Percentiles rank a stretch among this genome's conserved stretches.
phyloP scores from a whole-genome alignment of 2,329 filamentous ascomycete genomes.

The Cladosporium phlei region DNA sequence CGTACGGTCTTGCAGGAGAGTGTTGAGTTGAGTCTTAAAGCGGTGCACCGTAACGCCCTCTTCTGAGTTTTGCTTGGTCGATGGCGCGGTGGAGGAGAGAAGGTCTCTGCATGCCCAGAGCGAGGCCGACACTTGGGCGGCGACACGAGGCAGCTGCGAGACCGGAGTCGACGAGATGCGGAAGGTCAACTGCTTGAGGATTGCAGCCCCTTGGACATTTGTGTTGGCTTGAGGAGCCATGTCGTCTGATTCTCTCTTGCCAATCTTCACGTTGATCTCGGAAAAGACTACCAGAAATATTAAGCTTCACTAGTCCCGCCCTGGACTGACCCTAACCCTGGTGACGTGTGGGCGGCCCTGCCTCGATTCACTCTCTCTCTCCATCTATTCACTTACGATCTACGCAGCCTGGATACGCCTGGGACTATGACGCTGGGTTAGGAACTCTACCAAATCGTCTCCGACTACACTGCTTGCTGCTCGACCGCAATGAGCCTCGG shows the following conservation, averaged over 20 bases:
- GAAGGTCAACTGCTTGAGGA: constrained; percentile 52
- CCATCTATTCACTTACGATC: no score
- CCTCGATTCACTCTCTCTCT: no score
- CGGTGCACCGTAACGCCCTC: constrained; percentile 70
- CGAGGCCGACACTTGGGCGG: constrained; percentile 60
- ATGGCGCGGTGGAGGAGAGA: constrained; percentile 57
- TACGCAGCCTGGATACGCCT: no score
- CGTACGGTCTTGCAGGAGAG: constrained; percentile 71
- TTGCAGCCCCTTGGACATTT: constrained; percentile 16
- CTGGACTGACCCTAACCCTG: background rate
- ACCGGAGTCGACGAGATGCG: constrained; percentile 66
- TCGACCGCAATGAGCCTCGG: constrained; percentile 25
- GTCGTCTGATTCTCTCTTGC: background rate
- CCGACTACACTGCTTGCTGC: constrained; percentile 4
- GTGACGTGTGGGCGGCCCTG: constrained; percentile 4
- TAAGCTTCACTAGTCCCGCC: background rate
- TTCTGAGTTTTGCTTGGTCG: constrained; percentile 60
- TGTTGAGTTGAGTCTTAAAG: constrained; percentile 71
- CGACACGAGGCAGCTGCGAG: constrained; percentile 68
- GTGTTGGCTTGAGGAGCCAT: constrained; percentile 12
- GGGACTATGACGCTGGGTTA: constrained; percentile 8
- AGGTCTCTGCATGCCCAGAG: constrained; percentile 53
- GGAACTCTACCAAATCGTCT: constrained; percentile 9
- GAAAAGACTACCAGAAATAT: no score
- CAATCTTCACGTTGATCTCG: no score